Evolutionary conservation across 225 moss, liverwort and hornwort genomes (phyloP), one percentile per base, ranked within the genome.

Genomic region (Bryum argenteum): DNA sequence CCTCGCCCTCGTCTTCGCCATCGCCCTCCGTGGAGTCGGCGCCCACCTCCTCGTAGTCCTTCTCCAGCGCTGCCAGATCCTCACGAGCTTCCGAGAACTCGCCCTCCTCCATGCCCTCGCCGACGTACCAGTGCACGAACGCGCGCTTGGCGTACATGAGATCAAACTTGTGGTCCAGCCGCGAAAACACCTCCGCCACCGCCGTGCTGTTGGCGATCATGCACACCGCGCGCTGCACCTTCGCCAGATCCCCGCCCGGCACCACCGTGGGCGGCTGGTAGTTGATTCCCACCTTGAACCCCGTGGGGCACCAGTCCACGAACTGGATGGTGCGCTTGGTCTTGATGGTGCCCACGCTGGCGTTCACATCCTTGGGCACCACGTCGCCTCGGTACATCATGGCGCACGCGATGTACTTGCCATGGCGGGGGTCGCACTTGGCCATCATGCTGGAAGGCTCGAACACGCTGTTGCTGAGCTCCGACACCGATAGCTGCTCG

Each of bases 401-500:
- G 28, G 77, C 58, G 77, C 81, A 81, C 26, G 77, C 81, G 44
- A 77, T 77, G 68, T 73, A 77, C 63, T 81, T 81, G 37, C 81
- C 69, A 39, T 77, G 73, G 13, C 73, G 81, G 62, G 80, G 61
- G 43, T 88, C 88, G 61, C 88, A 88, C 71, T 88, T 88, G 50
- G 88, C 85, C 88, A 88, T 88, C 88, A 85, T 88, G 63, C 82
- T 82, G 0, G 80, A 80, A 11, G 88, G 88, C 78, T 88, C 88
- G 42, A 83, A 87, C 59, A 87, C 87, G 38, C 78, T 78, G 72
- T 83, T 87, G 50, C 70, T 76, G 11, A 87, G 78, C 81, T 87
- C 87, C 8, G 87, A 74, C 21, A 65, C 65, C 7, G 65, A 74
- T 9, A 73, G 72, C 13, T 73, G 73, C 44, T 73, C 73, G 19